Evolutionary conservation across 768 basidiomycete species (phyloP), one percentile per base, ranked within the genome.

Genomic region (Leucocoprinus birnbaumii): DNA sequence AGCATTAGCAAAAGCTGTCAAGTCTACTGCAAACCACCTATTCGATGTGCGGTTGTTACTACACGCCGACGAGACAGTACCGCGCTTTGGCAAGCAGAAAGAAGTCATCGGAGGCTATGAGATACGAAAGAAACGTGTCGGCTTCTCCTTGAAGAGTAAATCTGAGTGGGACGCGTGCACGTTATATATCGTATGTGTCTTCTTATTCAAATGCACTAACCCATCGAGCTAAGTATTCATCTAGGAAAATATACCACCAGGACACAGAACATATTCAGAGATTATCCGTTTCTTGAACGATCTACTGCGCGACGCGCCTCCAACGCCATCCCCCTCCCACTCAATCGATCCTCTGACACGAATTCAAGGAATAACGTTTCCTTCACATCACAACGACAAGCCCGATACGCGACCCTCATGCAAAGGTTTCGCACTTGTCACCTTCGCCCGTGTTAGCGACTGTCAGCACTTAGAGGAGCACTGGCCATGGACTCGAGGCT

Each of bases 401-500:
- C 77, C 80, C 13, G 80, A 70, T 2, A 75, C 78, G 22, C 60
- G 69, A 13, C 82, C 86, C 2, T 79, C 77, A 51, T 86, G 79
- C 67, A 91, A 87, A 72, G 87, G 87, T 1, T 92, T 91, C 58
- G 88, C 89, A 0, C 78, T 93, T 25, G 71, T 92, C 51, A 82
- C 82, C 0, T 71, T 92, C 42, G 66, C 72, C 2, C 55, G 67
- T 3, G 34, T 63, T 1, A 65, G 70, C 1, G 76, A 82, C 22
- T 74, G 69, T 2, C 67, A 77, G 7, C 56, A 64, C 1, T 57
- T 92, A 0, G 65, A 83, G 0, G 37, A 68, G 0, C 61, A 62
- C 21, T 93, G 87, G 86, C 83, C 84, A 5, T 93, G 91, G 88
- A 1, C 53, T 18, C 11, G 9, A 19, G n/a, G 25, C 13, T 10